Base-by-base conservation (phyloP, 352 stramenopile species). In the Pythium diclinum region DNA sequence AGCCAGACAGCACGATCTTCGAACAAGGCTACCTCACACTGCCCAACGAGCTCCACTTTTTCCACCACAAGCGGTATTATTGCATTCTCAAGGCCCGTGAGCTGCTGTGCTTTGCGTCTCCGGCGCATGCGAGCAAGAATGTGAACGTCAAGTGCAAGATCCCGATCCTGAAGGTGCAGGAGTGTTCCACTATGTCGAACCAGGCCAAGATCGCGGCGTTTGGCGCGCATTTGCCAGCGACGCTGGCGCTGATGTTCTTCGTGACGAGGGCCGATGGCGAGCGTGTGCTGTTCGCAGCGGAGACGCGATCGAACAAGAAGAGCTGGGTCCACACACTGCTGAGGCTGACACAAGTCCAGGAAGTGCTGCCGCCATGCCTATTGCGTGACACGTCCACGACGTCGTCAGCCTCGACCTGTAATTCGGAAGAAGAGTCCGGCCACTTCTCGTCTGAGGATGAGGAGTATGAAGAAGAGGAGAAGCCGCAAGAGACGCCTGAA, bases 231-330 rank as follows among this genome's bases (percentile, higher is more conserved):
- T 32, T 89, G 17, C 83, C 83, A 4, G 32, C 69, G 0, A 68
- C 84, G 9, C 69, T 92, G 42, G 56, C 63, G 40, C 70, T 79
- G 53, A 78, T 92, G 75, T 87, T 92, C 49, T 81, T 87, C 62
- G 78, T 90, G 23, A 90, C 83, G 48, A 85, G 81, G 40, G 69
- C 74, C n/a, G 83, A 83, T 47, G 83, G 81, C 14, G 79, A 89
- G 53, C 79, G 77, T 44, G 75, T 89, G 44, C 63, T 87, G n/a
- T 63, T 89, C 23, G 76, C 71, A 2, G 78, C 79, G 36, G 79
- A 85, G 53, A 73, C 65, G 34, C 71, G 73, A 28, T 74, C 60
- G 28, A 63, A 67, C 46, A 85, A 87, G 61, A 73, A 74, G 59
- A 84, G 83, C 65, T 88, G 79, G 79, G 71, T 87, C 38, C 72